Evolutionary conservation across 495 filamentous ascomycete species (phyloP), one percentile per base, ranked within the genome.

Genomic region (Monascus purpureus): DNA sequence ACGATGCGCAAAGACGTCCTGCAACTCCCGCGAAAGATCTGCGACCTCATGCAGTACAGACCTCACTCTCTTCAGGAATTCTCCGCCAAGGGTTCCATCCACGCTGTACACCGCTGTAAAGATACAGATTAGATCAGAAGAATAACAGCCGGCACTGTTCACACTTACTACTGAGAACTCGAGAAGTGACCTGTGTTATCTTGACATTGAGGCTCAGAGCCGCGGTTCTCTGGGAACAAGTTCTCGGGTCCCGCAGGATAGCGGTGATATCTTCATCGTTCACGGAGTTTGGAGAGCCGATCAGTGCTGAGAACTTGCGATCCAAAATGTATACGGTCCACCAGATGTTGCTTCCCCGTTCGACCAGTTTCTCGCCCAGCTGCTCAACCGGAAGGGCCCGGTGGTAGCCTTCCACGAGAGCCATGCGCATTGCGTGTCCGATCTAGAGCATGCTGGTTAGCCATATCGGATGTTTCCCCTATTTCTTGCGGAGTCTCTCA

Each of bases 271-370:
- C 52, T 11, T 50, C 47, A 23, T 56, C 52, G 11, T 31, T 38
- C 0, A 56, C 39, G 4, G 40, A 33, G 17, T 45, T 36, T 1
- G 52, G 52, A 3, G 47, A 40, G 8, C 49, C 49, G 29, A 49
- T 50, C 17, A 53, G 29, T 6, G 49, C 43, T 4, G 49, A 40
- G 25, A 51, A 45, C 30, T 50, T 44, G 8, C 47, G 36, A 22
- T 56, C 52, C 11, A 56, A 34, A 24, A 53, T 41, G 26, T 56
- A 56, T 2, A 56, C 42, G 1, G 49, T 56, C 49, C 49, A 53
- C 49, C 49, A 56, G 24, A 50, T 43, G 27, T 50, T 43, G 29
- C 35, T 42, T 16, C 36, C 44, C 19, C 52, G 41, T 19, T 52
- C 40, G 4, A 47, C 47, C 25, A 42, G 17, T 8, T 31, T 39